Evolutionary conservation across 2,329 filamentous ascomycete species (phyloP).

Genomic region (Lachnellula occidentalis): DNA sequence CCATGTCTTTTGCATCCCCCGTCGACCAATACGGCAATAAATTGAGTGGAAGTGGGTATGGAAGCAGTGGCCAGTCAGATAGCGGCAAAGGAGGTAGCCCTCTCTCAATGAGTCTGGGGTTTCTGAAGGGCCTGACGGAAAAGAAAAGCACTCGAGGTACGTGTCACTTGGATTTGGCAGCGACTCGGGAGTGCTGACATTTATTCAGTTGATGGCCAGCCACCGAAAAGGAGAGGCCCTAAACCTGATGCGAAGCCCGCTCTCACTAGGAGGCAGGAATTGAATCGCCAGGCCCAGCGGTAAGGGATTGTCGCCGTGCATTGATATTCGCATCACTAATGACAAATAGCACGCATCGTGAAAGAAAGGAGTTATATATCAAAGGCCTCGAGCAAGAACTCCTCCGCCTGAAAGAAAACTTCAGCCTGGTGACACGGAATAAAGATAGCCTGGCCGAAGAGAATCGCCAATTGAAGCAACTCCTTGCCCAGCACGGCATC

Average conservation of each 20-base stretch:
- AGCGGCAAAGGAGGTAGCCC: slow-evolving; percentile 26
- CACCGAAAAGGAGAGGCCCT: slow-evolving; percentile 83
- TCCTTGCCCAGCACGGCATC: slow-evolving; percentile 50
- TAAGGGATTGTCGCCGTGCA: slow-evolving; percentile 39
- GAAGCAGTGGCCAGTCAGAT: slow-evolving; percentile 28
- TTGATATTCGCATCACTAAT: slow-evolving; percentile 6
- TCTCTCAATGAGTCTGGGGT: slow-evolving; percentile 46
- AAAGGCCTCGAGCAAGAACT: slow-evolving; percentile 91
- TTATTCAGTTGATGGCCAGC: slow-evolving; percentile 62
- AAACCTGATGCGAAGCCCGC: slow-evolving; percentile 97
- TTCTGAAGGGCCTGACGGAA: slow-evolving; percentile 63
- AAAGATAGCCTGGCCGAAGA: slow-evolving; percentile 72
- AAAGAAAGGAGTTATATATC: slow-evolving; percentile 94
- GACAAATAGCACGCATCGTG: slow-evolving; percentile 77
- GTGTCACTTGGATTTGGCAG: slow-evolving; percentile 2
- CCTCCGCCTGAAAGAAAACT: slow-evolving; percentile 80
- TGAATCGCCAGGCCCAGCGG: slow-evolving; percentile 95
- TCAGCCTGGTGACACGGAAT: slow-evolving; percentile 66
- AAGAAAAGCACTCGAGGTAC: slow-evolving; percentile 75
- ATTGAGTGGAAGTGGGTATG: slow-evolving; percentile 26
- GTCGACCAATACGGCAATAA: slow-evolving; percentile 26
- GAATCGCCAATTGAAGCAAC: slow-evolving; percentile 64
- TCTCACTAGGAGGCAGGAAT: slow-evolving; percentile 82
- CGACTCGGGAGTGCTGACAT: slow-evolving; percentile 2
- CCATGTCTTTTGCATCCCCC: slow-evolving; percentile 27